A percentile compares a stretch with the other conserved stretches of the same genome.
These are phyloP conservation scores for Posidonia oceanica DNA, from an alignment of 116 monocot species.

Conservation along the genomic window DNA sequence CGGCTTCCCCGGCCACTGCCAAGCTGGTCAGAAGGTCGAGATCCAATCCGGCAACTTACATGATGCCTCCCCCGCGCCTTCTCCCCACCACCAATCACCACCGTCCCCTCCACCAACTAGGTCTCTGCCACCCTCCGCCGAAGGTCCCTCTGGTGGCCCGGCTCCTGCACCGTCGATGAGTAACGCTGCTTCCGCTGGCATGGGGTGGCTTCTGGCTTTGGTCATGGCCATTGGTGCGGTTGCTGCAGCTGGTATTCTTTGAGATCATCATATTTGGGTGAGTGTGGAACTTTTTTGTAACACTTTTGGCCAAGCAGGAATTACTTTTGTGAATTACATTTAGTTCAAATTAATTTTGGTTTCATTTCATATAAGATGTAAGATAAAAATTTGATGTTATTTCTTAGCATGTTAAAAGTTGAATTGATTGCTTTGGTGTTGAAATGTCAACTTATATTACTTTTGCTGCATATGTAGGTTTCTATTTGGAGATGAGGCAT, in stretches of 20 bases:
- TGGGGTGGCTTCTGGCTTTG: neutral
- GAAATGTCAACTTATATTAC: no score
- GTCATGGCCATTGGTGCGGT: neutral
- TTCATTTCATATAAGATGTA: no score
- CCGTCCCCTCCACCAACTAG: neutral
- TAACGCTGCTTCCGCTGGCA: neutral
- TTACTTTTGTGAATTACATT: no score
- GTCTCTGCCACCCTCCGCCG: neutral
- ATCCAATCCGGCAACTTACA: conserved; percentile 9
- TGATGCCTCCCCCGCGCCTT: neutral
- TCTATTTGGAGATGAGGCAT: no score
- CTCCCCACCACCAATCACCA: neutral
- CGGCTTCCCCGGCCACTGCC: conserved; percentile 19
- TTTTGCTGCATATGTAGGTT: no score
- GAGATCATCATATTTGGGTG: no score
- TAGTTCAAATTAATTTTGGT: no score
- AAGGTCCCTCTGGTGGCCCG: neutral
- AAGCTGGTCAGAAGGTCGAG: conserved; percentile 2
- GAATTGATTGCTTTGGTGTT: no score
- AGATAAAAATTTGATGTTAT: no score
- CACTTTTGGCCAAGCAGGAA: no score
- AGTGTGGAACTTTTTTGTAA: no score
- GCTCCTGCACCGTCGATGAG: neutral
- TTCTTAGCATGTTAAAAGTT: no score
- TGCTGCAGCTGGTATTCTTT: neutral